Evolutionary conservation across 192 early-diverging fungal genomes (phyloP), one percentile per base, ranked within the genome.

Genomic region (Gonapodya prolifera): DNA sequence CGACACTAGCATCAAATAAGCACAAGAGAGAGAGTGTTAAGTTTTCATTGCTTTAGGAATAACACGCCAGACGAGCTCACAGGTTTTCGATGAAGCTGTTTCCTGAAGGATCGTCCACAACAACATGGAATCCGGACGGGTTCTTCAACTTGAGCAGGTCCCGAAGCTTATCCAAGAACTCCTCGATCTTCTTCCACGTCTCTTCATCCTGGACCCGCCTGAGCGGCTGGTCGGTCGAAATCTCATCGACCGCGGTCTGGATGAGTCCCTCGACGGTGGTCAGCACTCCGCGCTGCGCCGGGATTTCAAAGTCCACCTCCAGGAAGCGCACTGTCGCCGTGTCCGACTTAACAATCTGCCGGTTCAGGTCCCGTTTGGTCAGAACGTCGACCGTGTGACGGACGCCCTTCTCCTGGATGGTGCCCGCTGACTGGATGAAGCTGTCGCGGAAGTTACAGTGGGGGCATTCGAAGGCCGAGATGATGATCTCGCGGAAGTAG

Each of bases 181-280:
- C 78, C 74, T 89, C 88, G 70, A 98, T 94, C 76, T 92, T 86
- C 70, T 87, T 86, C 83, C 93, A 91, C 18, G 92, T 80, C 30
- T 86, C 87, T 16, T 87, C 86, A 35, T 91, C 85, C 34, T 79
- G 81, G 76, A 89, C 85, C 84, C 91, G 92, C 76, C 96, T 91
- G 77, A 89, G 84, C 33, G 92, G 87, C 81, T 97, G 96, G n/a
- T 89, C 90, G 33, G 84, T 78, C 13, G 83, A 80, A 77, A 98
- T 83, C 75, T 95, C 96, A 69, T 97, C 94, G 78, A 95, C 85
- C 28, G 92, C 91, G 30, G 87, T 87, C 18, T 80, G 75, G 16
- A 98, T 34, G 2, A 96, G 79, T 8, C 96, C 96, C 83, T 98
- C 96, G n/a, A 94, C 84, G 0, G 96, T 96, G n/a, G 94, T 94